These are phyloP conservation scores for Dalbergia cochinchinensis DNA, from an alignment of 306 rosid species.

Conservation along the genomic window DNA sequence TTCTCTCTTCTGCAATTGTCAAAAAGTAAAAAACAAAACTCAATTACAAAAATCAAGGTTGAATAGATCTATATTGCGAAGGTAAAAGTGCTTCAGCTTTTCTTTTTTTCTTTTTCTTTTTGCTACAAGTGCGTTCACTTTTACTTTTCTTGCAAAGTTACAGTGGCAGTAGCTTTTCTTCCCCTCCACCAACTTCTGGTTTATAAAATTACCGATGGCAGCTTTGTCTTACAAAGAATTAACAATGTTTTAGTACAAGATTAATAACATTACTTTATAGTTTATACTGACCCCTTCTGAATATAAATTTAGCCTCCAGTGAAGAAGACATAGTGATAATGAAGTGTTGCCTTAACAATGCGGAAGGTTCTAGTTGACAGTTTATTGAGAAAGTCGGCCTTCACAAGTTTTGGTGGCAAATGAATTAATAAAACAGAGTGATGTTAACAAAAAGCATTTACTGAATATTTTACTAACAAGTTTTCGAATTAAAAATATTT, in stretches of 20 bases:
- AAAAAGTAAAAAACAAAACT: too few species aligned
- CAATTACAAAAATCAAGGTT: too few species aligned
- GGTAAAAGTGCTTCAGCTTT: neutral
- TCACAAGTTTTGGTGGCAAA: too few species aligned
- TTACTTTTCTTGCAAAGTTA: neutral
- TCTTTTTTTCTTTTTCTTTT: neutral
- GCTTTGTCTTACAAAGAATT: neutral
- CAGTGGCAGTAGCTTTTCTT: neutral
- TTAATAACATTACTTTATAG: neutral
- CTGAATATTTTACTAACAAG: too few species aligned
- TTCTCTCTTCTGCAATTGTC: too few species aligned
- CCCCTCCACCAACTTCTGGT: neutral
- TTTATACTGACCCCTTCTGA: neutral
- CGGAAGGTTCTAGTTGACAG: neutral
- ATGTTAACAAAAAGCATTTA: too few species aligned
- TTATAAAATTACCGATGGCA: neutral
- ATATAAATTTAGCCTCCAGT: neutral
- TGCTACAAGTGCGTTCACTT: neutral
- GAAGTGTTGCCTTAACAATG: slow-evolving; percentile 9
- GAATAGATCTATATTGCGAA: too few species aligned
- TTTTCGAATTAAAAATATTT: too few species aligned
- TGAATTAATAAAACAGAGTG: too few species aligned
- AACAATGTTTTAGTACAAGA: neutral
- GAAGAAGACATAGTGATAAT: neutral
- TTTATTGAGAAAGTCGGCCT: too few species aligned